phyloP scores from a whole-genome alignment of 805 yeast genomes.

The Tanozyma kutaoensis region DNA sequence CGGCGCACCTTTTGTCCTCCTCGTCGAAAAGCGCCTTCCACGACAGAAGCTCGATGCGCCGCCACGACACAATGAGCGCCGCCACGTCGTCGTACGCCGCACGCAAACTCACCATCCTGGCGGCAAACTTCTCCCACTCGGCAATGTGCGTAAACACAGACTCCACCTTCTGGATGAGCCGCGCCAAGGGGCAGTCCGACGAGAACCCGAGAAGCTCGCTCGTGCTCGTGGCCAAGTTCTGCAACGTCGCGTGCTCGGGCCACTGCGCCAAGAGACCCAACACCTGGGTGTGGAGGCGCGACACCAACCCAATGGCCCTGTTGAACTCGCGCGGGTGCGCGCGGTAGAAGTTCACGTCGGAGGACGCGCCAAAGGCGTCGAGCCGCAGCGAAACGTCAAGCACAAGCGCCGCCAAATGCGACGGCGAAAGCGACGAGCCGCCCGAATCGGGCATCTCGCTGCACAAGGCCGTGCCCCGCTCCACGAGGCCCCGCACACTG shows the following conservation, averaged over 20 bases:
- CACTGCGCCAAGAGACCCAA: slow-evolving; percentile 44
- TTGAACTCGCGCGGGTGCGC: slow-evolving; percentile 51
- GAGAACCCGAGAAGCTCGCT: slow-evolving; percentile 55
- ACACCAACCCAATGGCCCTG: slow-evolving; percentile 36
- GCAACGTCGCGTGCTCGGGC: slow-evolving; percentile 93
- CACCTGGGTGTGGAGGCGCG: slow-evolving; percentile 19
- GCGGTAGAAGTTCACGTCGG: slow-evolving; percentile 54
- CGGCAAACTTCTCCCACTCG: slow-evolving; percentile 93
- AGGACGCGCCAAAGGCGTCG: no score
- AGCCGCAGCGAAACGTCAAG: no score
- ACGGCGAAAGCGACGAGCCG: no score
- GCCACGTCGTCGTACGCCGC: slow-evolving; percentile 46
- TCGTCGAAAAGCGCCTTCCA: slow-evolving; percentile 68
- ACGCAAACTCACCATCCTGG: slow-evolving; percentile 56
- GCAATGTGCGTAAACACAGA: slow-evolving; percentile 69
- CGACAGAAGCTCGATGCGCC: slow-evolving; percentile 71
- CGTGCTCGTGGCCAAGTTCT: slow-evolving; percentile 48
- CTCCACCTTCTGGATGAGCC: slow-evolving; percentile 70
- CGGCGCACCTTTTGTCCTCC: slow-evolving; percentile 40
- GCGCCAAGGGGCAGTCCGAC: slow-evolving; percentile 59
- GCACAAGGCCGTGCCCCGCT: slow-evolving; percentile 3
- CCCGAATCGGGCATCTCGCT: neutral
- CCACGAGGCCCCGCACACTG: slow-evolving; percentile 2
- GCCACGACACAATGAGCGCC: slow-evolving; percentile 73
- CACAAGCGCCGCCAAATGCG: no score